These are phyloP conservation scores for Fusarium piperis DNA, from an alignment of 2,329 filamentous ascomycete species.

Conservation along the genomic window DNA sequence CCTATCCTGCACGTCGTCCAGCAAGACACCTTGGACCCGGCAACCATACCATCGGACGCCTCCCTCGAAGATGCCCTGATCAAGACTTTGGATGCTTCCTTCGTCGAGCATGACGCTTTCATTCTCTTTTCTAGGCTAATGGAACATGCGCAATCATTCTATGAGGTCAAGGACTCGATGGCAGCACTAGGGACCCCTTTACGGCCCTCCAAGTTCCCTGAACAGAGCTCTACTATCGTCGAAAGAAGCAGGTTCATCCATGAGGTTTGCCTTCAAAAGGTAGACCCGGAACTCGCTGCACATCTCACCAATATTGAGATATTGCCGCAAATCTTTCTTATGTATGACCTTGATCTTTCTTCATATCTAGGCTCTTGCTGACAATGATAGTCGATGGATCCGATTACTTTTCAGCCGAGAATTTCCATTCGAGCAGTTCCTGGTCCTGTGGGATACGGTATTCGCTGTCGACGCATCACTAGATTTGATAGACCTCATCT, in stretches of 20 bases:
- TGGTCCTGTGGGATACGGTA: constrained; percentile 89
- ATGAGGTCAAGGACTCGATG: constrained; percentile 67
- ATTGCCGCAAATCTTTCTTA: constrained; percentile 94
- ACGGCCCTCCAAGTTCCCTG: constrained; percentile 36
- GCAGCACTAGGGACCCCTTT: constrained; percentile 24
- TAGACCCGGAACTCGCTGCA: constrained; percentile 83
- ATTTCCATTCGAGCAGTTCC: constrained; percentile 85
- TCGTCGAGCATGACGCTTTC: constrained; percentile 91
- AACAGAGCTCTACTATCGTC: constrained; percentile 71
- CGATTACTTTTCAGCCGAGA: constrained; percentile 92
- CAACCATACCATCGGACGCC: constrained; percentile 45
- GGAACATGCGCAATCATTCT: constrained; percentile 87
- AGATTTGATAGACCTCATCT: constrained; percentile 88
- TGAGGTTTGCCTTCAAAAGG: constrained; percentile 77
- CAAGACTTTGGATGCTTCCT: constrained; percentile 75
- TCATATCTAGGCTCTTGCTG: neutral
- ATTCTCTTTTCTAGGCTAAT: constrained; percentile 87
- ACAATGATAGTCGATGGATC: constrained; percentile 81
- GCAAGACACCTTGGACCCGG: constrained; percentile 76
- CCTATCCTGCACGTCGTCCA: constrained; percentile 88
- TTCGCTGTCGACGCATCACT: constrained; percentile 86
- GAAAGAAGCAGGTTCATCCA: constrained; percentile 88
- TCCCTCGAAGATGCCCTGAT: constrained; percentile 64
- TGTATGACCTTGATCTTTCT: constrained; percentile 63
- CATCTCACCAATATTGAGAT: constrained; percentile 88